These are phyloP conservation scores for Lasiosphaeria hispida DNA, from an alignment of 495 filamentous ascomycete species.

Conservation along the genomic window DNA sequence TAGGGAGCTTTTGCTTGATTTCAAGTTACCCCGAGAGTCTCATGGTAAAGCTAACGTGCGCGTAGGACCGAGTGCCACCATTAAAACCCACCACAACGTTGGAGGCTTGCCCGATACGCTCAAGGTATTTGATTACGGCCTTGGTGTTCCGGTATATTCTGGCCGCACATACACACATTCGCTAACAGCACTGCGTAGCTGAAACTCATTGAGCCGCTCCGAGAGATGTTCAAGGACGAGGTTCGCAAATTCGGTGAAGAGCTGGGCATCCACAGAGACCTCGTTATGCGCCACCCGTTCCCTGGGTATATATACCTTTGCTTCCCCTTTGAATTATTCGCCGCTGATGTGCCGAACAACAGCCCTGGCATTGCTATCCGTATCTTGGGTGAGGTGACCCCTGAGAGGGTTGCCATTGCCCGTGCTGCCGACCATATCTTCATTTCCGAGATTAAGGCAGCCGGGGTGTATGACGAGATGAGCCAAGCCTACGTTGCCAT, in stretches of 20 bases:
- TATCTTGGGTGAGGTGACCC: constrained; percentile 83
- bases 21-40: too few species aligned
- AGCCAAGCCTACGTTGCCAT: constrained; percentile 72
- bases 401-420: constrained; percentile 74
- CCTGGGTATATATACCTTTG: constrained; percentile 37
- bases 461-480: constrained; percentile 74
- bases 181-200: constrained; percentile 30
- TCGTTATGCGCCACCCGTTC: constrained; percentile 84
- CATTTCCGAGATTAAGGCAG: constrained; percentile 79
- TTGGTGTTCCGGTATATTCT: not conserved
- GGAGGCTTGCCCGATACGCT: constrained; percentile 57
- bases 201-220: constrained; percentile 65
- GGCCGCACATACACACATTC: constrained; percentile 3
- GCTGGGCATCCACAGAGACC: constrained; percentile 70
- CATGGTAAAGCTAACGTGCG: too few species aligned
- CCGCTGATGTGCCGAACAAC: constrained; percentile 21
- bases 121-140: not conserved
- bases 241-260: constrained; percentile 73
- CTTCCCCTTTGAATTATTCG: constrained; percentile 8
- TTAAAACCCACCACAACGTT: constrained; percentile 72
- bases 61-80: constrained; percentile 9
- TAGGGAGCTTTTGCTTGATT: too few species aligned
- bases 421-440: constrained; percentile 85
- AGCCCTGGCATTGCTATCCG: constrained; percentile 85
- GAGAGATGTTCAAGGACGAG: constrained; percentile 83